Evolutionary conservation across 2,329 filamentous ascomycete species (phyloP).

Genomic region (Ophiosphaerella korrae): DNA sequence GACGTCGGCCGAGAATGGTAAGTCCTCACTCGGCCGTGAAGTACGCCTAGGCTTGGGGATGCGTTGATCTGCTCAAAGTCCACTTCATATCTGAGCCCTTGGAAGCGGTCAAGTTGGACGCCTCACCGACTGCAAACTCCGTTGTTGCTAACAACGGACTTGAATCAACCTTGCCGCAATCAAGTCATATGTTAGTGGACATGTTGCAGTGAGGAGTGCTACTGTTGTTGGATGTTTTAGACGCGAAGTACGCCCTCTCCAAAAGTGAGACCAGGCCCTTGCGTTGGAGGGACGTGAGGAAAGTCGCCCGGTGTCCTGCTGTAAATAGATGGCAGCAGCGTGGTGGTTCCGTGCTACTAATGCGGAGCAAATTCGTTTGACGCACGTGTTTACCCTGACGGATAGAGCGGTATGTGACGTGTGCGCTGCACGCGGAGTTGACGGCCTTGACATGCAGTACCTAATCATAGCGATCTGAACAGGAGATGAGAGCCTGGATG

Average conservation of each 20-base stretch:
- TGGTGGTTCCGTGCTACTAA: conserved; percentile 23
- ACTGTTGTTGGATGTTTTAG: conserved; percentile 19
- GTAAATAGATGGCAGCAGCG: conserved; percentile 21
- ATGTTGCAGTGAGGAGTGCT: conserved; percentile 27
- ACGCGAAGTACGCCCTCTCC: conserved; percentile 12
- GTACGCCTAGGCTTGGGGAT: not conserved
- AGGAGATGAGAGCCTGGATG: no score
- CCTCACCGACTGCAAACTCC: no score
- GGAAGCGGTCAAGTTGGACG: no score
- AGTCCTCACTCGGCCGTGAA: conserved; percentile 12
- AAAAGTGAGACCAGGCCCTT: conserved; percentile 14
- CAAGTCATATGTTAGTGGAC: conserved; percentile 5
- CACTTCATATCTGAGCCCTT: no score
- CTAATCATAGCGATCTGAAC: not conserved
- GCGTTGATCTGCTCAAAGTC: no score
- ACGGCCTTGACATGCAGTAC: not conserved
- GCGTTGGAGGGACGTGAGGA: conserved; percentile 12
- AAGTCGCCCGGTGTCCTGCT: conserved; percentile 17
- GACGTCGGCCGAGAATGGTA: conserved; percentile 23
- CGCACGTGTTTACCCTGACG: conserved; percentile 3
- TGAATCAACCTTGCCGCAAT: conserved; percentile 23
- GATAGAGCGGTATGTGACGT: conserved; percentile 8
- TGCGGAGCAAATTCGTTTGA: conserved; percentile 9
- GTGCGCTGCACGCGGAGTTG: not conserved
- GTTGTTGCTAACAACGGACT: conserved; percentile 1